Base-by-base conservation (phyloP, 2,329 filamentous ascomycete genomes). In the Ascomycota sp. region DNA sequence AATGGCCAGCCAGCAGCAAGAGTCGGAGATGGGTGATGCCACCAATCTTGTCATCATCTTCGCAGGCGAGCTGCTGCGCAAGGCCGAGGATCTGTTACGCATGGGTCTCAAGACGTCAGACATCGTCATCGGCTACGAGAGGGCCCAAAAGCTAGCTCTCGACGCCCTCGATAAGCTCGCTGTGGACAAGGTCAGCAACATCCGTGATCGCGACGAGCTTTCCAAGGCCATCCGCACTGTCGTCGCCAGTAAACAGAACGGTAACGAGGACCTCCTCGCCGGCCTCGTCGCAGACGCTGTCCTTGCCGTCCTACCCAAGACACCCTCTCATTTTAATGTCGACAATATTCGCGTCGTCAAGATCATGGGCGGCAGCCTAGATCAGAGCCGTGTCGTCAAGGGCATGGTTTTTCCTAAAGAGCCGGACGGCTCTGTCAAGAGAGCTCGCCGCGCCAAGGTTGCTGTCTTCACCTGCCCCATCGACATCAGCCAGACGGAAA, bases 91-190 rank as follows among this genome's bases (percentile, higher is more conserved):
- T 56, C 63, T 98, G 52, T 64, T 98, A 47, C 73, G 89, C 39
- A 86, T 98, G 82, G 91, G 91, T 26, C 64, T 98, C 49, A 95
- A 95, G 68, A 84, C 86, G n/a, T 86, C 82, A 45, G 91, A 98
- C 61, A 91, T 98, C 54, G 81, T 91, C 40, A 72, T 78, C 43
- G 89, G 89, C 32, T 98, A 93, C 58, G 89, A 98, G 61, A 82
- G 82, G 59, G 89, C 89, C 38, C 82, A 91, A 53, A 76, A 75
- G 48, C 83, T 82, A 54, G 82, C 89, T 36, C 66, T 93, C 43
- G 75, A 86, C 47, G 67, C 72, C 38, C 63, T 98, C 38, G 83
- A 95, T 55, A 77, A 89, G 51, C 72, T 98, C 43, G 73, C 77
- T 40, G 77, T 95, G 36, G 89, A 98, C 58, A 81, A 82, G 58